Base-by-base conservation (phyloP, 345 rosid genomes). In the Salix caprea region DNA sequence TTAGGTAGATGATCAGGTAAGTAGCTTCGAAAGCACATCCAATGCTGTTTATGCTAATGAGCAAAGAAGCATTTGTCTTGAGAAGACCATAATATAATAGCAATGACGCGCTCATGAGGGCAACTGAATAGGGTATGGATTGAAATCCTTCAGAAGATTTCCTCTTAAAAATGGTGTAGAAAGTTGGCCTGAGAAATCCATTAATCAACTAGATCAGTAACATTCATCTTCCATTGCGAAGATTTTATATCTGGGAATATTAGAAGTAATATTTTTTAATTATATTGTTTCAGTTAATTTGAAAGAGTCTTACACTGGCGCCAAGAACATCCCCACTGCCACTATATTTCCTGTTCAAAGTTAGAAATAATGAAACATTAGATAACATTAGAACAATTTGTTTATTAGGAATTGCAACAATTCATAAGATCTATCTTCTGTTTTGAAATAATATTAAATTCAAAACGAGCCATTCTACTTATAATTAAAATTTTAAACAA, bases 111-210 rank as follows among this genome's bases (percentile, higher is more conserved):
- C 78, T 75, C 74, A 70, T 48, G 0, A 74, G 78, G n/a, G 78
- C 82, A 3, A 75, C 56, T 37, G 56, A 56, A 32, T 79, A 79
- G 23, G 82, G 82, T 62, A 79, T 70, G 19, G 82, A 75, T 9
- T 70, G 82, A 56, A 74, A 79, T 2, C 82, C 82, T 75, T 70
- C 71, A 1, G 82, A 74, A 11, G 82, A 60, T 70, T 71, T 74
- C 60, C 56, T 79, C 77, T 70, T 74, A 30, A 36, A 62, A 10
- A 79, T 79, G 14, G n/a, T 75, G 74, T 70, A 75, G 40, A 79
- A 79, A 7, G 82, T 79, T 52, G 82, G 82, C 75, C 82, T 79
- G 71, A 61, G 16, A 61, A 2, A 23, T 15, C 18, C 54, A 75
- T 9, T 5, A 67, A 75, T 39, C 1, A 65, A 2, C 3, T 44